These are phyloP conservation scores for Calocera viscosa DNA, from an alignment of 768 basidiomycete genomes.

Conservation along the genomic window DNA sequence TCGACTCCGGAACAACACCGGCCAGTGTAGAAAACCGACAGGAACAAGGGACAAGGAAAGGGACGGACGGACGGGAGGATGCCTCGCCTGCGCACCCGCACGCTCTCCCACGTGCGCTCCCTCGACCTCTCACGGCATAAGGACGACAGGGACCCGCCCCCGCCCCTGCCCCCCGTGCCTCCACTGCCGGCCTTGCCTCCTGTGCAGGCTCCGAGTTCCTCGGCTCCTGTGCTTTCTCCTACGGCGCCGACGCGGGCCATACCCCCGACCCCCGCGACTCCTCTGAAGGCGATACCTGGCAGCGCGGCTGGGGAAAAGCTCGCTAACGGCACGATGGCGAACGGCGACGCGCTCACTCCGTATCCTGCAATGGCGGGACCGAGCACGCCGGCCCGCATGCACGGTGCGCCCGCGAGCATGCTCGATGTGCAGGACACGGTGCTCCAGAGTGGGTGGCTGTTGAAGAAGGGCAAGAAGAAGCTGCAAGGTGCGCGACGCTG, in stretches of 20 bases:
- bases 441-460: conserved; percentile 48
- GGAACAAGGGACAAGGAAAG: no score
- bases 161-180: background rate
- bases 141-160: background rate
- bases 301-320: no score
- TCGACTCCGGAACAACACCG: no score
- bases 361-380: background rate
- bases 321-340: background rate
- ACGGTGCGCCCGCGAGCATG: background rate
- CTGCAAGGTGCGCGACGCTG: conserved; percentile 74
- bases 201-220: background rate
- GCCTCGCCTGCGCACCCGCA: background rate
- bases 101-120: conserved; percentile 6
- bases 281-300: no score
- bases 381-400: background rate
- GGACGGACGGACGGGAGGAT: no score
- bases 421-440: background rate
- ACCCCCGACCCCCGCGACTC: no score
- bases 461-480: conserved; percentile 78
- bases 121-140: background rate
- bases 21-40: no score
- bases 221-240: background rate
- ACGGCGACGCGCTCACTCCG: background rate
- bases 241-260: background rate
- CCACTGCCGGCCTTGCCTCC: background rate